phyloP scores from a whole-genome alignment of 2,329 filamentous ascomycete species.

The Fusarium nodosum region DNA sequence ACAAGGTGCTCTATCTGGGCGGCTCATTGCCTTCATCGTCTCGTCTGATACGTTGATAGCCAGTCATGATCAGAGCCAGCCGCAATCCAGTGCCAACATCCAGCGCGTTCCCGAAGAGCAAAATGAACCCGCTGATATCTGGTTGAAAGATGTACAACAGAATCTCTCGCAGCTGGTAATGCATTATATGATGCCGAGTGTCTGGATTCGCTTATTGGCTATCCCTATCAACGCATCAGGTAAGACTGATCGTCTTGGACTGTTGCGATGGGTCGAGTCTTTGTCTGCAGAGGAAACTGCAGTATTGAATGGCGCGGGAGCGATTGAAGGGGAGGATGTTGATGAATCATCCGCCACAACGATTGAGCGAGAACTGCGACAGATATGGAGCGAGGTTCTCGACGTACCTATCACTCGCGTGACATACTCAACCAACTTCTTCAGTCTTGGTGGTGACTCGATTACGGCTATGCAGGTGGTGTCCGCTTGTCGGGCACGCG shows the following conservation, averaged over 20 bases:
- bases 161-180: constrained; percentile 12
- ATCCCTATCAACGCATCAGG: constrained; percentile 11
- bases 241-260: constrained; percentile 7
- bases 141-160: constrained; percentile 5
- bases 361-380: constrained; percentile 4
- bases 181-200: constrained; percentile 12
- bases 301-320: neutral
- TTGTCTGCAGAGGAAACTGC: constrained; percentile 2
- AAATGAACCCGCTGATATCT: neutral
- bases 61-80: neutral
- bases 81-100: neutral
- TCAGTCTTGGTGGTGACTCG: constrained; percentile 13
- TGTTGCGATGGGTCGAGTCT: constrained; percentile 5
- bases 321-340: neutral
- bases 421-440: constrained; percentile 16
- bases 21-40: neutral
- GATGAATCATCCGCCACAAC: constrained; percentile 4
- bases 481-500: constrained; percentile 6
- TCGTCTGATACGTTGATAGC: neutral
- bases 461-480: constrained; percentile 21
- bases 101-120: constrained; percentile 3
- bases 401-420: constrained; percentile 9
- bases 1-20: neutral
- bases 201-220: neutral
- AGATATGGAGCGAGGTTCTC: constrained; percentile 10